Evolutionary conservation across 192 early-diverging fungal genomes (phyloP).

Genomic region (Coemansia sp.): DNA sequence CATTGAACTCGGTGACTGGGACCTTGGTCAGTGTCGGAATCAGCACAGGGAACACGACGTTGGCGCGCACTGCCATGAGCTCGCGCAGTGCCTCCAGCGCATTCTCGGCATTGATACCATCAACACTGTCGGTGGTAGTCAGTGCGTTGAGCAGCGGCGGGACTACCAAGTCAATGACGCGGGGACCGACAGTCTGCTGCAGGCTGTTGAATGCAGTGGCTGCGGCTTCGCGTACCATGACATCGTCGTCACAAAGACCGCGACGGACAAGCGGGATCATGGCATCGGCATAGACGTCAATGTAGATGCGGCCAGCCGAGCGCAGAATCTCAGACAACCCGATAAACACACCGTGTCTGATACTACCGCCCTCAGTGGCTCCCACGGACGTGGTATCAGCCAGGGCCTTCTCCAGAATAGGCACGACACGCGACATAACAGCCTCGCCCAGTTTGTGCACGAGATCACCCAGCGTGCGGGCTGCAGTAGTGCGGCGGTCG

Average conservation of each 20-base stretch:
- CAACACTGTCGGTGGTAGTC: conserved; percentile 28
- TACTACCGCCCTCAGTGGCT: conserved; percentile 61
- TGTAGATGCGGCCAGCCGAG: conserved; percentile 75
- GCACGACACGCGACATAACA: conserved; percentile 83
- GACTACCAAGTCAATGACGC: conserved; percentile 90
- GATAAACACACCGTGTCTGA: conserved; percentile 88
- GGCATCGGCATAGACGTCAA: conserved; percentile 82
- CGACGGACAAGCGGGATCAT: conserved; percentile 80
- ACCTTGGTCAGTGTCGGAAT: conserved; percentile 89
- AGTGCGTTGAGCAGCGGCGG: conserved; percentile 86
- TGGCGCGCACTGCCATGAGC: conserved; percentile 95
- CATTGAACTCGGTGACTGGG: conserved; percentile 91
- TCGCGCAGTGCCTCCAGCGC: conserved; percentile 96
- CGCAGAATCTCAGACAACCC: conserved; percentile 91
- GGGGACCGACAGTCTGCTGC: conserved; percentile 87
- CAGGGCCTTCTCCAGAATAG: conserved; percentile 85
- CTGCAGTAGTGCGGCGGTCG: conserved; percentile 85
- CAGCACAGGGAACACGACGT: conserved; percentile 96
- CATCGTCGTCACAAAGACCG: conserved; percentile 82
- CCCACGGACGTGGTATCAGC: conserved; percentile 11
- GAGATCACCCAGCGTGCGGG: conserved; percentile 89
- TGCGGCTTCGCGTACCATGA: conserved; percentile 89
- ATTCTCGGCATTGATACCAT: conserved; percentile 53
- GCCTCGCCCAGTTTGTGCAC: conserved; percentile 93
- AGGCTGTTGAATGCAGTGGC: conserved; percentile 91